Percentiles rank a stretch among this genome's conserved stretches.
phyloP scores from a whole-genome alignment of 139 green algal species.

The Chlamydomonas sp. region DNA sequence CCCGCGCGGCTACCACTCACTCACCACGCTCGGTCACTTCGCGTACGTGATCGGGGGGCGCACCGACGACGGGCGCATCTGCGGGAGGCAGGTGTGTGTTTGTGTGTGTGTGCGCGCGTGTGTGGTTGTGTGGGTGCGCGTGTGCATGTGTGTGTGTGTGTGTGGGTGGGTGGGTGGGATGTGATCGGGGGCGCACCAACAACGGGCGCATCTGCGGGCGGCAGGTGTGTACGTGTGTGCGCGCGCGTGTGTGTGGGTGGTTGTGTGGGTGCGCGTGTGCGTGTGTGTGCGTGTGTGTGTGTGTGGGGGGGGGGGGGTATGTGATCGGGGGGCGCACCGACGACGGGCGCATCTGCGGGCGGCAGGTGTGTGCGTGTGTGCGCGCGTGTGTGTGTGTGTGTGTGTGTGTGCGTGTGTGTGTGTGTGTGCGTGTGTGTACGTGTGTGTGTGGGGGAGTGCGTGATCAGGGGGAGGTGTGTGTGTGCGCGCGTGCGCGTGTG shows the following conservation, averaged over 20 bases:
- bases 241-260: not conserved
- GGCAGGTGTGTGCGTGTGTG: not conserved
- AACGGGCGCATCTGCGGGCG: too few relatives aligned
- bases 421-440: not conserved
- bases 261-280: too few relatives aligned
- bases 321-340: too few relatives aligned
- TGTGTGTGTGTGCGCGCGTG: not conserved
- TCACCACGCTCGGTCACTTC: not conserved
- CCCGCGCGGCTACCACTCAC: conserved; percentile 7
- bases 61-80: conserved; percentile 11
- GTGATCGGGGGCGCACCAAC: too few relatives aligned
- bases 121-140: not conserved
- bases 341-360: too few relatives aligned
- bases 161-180: not conserved
- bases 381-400: not conserved
- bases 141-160: not conserved
- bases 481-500: not conserved
- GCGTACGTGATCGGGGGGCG: conserved; percentile 3
- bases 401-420: conserved; percentile 4
- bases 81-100: not conserved
- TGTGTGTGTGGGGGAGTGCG: not conserved
- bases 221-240: too few relatives aligned
- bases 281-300: not conserved
- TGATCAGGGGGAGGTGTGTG: not conserved
- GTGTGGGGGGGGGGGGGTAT: not conserved